Conservation (phyloP, 495 filamentous ascomycete species). For the Penicillium canariense region DNA sequence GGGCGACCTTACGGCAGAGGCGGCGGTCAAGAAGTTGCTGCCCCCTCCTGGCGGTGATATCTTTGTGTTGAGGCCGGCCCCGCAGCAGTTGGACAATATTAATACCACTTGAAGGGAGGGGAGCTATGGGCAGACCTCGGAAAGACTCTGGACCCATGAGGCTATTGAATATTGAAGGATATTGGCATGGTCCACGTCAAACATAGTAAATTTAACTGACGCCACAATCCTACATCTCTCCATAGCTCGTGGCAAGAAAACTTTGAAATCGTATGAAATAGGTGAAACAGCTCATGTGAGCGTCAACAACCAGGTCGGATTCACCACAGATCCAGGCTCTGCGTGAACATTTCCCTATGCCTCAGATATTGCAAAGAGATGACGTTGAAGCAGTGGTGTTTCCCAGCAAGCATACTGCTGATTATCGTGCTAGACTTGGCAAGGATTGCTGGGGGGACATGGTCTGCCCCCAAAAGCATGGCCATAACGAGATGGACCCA, state of each 20-base stretch:
- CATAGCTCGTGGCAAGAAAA: constrained; percentile 93
- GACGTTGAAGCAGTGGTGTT: constrained; percentile 2
- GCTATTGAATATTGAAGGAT: too few relatives aligned
- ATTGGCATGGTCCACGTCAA: too few relatives aligned
- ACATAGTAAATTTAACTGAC: too few relatives aligned
- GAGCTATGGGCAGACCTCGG: too few relatives aligned
- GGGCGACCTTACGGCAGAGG: too few relatives aligned
- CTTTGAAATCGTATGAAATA: constrained; percentile 87
- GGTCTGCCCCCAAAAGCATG: background rate
- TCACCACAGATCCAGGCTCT: background rate
- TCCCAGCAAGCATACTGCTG: background rate
- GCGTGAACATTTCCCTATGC: background rate
- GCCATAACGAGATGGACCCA: constrained; percentile 1
- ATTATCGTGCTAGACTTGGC: background rate
- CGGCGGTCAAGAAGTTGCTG: too few relatives aligned
- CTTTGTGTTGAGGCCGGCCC: too few relatives aligned
- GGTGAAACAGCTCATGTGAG: constrained; percentile 69
- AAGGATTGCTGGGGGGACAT: background rate
- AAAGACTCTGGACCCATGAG: too few relatives aligned
- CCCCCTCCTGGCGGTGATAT: too few relatives aligned
- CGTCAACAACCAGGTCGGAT: background rate
- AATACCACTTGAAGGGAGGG: too few relatives aligned
- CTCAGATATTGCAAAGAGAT: background rate
- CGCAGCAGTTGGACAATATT: too few relatives aligned
- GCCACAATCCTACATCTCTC: constrained; percentile 77